Conservation (phyloP, 257 asterid genomes). For the Leonotis leonurus region DNA sequence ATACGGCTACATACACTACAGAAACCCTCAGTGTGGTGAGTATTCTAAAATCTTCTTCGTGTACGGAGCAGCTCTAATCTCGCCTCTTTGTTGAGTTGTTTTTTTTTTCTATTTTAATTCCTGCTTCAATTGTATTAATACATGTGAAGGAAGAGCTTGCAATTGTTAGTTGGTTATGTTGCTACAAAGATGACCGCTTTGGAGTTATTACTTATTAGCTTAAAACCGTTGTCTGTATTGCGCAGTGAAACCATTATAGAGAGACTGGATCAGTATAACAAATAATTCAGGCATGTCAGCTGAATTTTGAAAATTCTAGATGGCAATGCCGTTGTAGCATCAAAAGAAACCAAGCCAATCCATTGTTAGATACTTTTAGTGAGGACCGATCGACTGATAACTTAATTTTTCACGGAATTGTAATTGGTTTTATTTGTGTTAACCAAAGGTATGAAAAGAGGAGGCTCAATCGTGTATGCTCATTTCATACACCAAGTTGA, state of each 20-base stretch:
- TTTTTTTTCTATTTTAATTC: background rate
- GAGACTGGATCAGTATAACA: background rate
- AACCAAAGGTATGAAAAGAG: background rate
- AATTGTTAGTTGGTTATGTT: background rate
- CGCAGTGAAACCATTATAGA: background rate
- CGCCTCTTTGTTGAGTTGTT: background rate
- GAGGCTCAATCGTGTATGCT: background rate
- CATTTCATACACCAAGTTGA: background rate
- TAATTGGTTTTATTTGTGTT: background rate
- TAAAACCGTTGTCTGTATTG: background rate
- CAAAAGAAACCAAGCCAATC: background rate
- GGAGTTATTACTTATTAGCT: background rate
- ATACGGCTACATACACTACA: slow-evolving; percentile 73
- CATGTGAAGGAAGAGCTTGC: background rate
- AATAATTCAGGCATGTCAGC: background rate
- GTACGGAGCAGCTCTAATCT: background rate
- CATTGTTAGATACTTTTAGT: too few relatives aligned
- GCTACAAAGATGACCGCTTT: background rate
- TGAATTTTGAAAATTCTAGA: background rate
- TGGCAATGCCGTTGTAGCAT: background rate
- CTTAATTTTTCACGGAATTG: background rate
- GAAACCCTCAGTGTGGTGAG: slow-evolving; percentile 69
- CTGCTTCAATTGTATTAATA: background rate
- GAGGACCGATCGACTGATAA: too few relatives aligned
- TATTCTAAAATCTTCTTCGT: background rate